These are phyloP conservation scores for Ceratobasidium theobromae DNA, from an alignment of 1,284 basidiomycete genomes.

Conservation along the genomic window DNA sequence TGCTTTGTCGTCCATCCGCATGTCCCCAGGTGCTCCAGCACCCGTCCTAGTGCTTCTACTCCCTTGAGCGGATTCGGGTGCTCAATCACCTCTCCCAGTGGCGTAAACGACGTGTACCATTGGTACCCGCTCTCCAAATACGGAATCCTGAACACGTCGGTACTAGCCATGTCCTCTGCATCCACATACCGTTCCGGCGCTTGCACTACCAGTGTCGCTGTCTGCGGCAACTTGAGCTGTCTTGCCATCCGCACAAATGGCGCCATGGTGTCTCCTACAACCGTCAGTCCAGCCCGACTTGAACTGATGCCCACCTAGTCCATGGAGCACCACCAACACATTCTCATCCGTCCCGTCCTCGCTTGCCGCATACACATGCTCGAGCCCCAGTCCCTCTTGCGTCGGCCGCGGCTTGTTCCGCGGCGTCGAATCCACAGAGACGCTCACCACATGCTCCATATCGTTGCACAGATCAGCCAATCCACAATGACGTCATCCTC, in stretches of 20 bases:
- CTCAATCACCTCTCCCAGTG: slow-evolving; percentile 69
- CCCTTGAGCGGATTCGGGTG: slow-evolving; percentile 72
- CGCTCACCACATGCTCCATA: slow-evolving; percentile 18
- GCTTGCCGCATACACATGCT: slow-evolving; percentile 65
- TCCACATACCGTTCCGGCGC: slow-evolving; percentile 66
- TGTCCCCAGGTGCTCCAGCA: slow-evolving; percentile 59
- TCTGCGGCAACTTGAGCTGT: slow-evolving; percentile 80
- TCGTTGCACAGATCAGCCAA: not conserved
- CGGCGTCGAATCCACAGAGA: slow-evolving; percentile 38
- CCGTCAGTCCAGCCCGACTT: not conserved
- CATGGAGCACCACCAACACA: slow-evolving; percentile 82
- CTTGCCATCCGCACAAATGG: slow-evolving; percentile 75
- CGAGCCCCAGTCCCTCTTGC: slow-evolving; percentile 51
- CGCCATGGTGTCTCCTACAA: slow-evolving; percentile 73
- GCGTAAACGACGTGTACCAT: slow-evolving; percentile 86
- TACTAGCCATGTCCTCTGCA: not conserved
- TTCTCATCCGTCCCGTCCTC: slow-evolving; percentile 86
- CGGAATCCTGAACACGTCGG: slow-evolving; percentile 60
- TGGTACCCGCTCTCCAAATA: slow-evolving; percentile 73
- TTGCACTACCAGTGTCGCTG: slow-evolving; percentile 76
- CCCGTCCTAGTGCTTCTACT: slow-evolving; percentile 55
- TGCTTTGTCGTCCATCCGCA: slow-evolving; percentile 66
- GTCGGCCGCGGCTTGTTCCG: slow-evolving; percentile 57
- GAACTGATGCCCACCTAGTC: slow-evolving; percentile 62
- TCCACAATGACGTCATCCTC: not conserved